These are phyloP conservation scores for Pseudocercospora eumusae DNA, from an alignment of 2,329 filamentous ascomycete genomes.

Conservation along the genomic window DNA sequence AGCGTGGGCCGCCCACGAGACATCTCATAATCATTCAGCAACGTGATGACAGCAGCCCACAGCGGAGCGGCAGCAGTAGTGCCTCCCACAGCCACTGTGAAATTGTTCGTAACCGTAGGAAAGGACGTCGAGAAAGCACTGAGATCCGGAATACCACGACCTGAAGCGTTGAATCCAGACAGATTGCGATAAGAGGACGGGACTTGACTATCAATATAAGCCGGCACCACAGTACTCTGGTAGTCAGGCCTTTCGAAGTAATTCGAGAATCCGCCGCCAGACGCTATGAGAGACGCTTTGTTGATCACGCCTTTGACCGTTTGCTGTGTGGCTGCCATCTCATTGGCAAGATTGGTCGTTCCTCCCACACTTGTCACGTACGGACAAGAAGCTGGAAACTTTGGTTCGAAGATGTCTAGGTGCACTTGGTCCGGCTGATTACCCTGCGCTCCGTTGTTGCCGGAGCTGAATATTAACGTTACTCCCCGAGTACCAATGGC, in stretches of 20 bases:
- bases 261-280: conserved; percentile 48
- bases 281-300: conserved; percentile 12
- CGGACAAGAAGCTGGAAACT: conserved; percentile 50
- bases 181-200: background rate
- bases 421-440: conserved; percentile 10
- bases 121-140: conserved; percentile 47
- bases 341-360: conserved; percentile 33
- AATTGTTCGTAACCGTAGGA: conserved; percentile 44
- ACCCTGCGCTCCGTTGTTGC: conserved; percentile 53
- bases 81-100: conserved; percentile 44
- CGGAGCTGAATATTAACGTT: conserved; percentile 62
- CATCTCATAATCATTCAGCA: conserved; percentile 64
- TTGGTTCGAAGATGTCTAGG: conserved; percentile 7
- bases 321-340: conserved; percentile 18
- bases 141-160: conserved; percentile 49
- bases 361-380: conserved; percentile 52
- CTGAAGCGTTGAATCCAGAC: conserved; percentile 20
- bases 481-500: conserved; percentile 66
- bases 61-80: conserved; percentile 58
- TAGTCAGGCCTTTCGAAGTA: conserved; percentile 47
- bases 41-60: conserved; percentile 59
- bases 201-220: conserved; percentile 24
- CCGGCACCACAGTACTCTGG: conserved; percentile 43
- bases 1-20: conserved; percentile 49
- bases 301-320: conserved; percentile 14